A percentile compares a stretch with the other conserved stretches of the same genome.
These are phyloP conservation scores for Odontarrhena argentea DNA, from an alignment of 345 rosid species.

Conservation along the genomic window DNA sequence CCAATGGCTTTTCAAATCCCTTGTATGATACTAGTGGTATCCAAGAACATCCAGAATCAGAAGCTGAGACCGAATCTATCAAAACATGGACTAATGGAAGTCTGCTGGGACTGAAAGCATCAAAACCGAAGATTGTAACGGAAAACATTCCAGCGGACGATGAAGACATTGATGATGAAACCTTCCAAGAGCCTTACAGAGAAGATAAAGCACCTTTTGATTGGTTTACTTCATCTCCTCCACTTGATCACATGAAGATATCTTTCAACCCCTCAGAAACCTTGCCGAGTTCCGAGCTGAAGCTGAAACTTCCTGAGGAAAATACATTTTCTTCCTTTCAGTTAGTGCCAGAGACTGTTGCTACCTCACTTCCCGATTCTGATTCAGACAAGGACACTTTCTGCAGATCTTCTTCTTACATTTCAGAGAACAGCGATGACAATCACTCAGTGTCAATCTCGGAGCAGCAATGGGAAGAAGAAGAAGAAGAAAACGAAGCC, in stretches of 20 bases:
- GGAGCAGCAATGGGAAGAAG: conserved; percentile 77
- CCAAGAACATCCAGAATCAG: conserved; percentile 39
- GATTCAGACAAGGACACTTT: conserved; percentile 90
- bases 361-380: conserved; percentile 45
- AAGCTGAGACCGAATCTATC: conserved; percentile 46
- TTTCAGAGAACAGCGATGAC: conserved; percentile 58
- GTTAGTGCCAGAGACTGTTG: conserved; percentile 69
- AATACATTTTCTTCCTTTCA: conserved; percentile 83
- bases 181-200: conserved; percentile 27
- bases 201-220: conserved; percentile 47
- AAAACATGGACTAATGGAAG: conserved; percentile 85
- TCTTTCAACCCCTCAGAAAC: conserved; percentile 76
- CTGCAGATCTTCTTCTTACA: conserved; percentile 78
- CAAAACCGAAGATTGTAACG: conserved; percentile 63
- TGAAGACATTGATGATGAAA: conserved; percentile 18
- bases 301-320: conserved; percentile 68
- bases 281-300: conserved; percentile 58
- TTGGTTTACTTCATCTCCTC: conserved; percentile 80
- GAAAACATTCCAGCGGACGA: conserved; percentile 36
- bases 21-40: conserved; percentile 30
- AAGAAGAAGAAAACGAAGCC: conserved; percentile 37
- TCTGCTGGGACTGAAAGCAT: conserved; percentile 76
- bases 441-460: conserved; percentile 62
- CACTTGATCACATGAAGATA: conserved; percentile 86
- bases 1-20: conserved; percentile 40